A percentile compares a stretch with the other conserved stretches of the same genome.
Conservation (phyloP, 176 grass and related monocot species). For the Tillandsia fasciculata region DNA sequence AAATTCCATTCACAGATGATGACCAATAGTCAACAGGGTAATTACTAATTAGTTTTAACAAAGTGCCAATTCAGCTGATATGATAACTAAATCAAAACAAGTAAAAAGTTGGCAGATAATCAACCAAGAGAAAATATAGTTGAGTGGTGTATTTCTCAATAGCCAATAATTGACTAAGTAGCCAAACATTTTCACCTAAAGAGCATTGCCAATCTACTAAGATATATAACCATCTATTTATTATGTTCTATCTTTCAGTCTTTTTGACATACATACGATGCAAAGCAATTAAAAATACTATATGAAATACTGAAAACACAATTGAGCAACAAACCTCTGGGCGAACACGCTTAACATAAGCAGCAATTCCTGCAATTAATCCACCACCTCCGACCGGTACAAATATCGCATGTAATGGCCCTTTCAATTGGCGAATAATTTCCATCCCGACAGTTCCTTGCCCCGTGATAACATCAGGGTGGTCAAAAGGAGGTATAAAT, state of each 20-base stretch:
- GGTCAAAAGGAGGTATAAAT: conserved; percentile 98
- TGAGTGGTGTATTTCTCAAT: too few relatives aligned
- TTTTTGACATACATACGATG: neutral
- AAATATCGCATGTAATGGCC: conserved; percentile 92
- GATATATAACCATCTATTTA: too few relatives aligned
- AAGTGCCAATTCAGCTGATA: too few relatives aligned
- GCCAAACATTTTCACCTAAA: too few relatives aligned
- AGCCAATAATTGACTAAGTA: too few relatives aligned
- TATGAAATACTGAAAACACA: neutral
- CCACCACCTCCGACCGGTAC: conserved; percentile 98
- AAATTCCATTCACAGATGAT: too few relatives aligned
- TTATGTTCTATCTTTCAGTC: neutral
- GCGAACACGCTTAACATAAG: conserved; percentile 92
- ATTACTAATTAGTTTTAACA: too few relatives aligned
- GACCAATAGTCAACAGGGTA: too few relatives aligned
- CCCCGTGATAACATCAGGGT: conserved; percentile 77
- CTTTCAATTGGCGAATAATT: conserved; percentile 75
- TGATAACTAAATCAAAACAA: too few relatives aligned
- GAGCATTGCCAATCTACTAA: too few relatives aligned
- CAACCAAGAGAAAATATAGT: too few relatives aligned
- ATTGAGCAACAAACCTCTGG: conserved; percentile 61
- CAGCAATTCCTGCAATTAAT: conserved; percentile 93
- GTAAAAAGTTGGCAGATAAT: too few relatives aligned
- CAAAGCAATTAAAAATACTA: neutral
- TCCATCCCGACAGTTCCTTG: conserved; percentile 99